Evolutionary conservation across 1,139 yeast genomes (phyloP).

Genomic region (Protomyces inouyei): DNA sequence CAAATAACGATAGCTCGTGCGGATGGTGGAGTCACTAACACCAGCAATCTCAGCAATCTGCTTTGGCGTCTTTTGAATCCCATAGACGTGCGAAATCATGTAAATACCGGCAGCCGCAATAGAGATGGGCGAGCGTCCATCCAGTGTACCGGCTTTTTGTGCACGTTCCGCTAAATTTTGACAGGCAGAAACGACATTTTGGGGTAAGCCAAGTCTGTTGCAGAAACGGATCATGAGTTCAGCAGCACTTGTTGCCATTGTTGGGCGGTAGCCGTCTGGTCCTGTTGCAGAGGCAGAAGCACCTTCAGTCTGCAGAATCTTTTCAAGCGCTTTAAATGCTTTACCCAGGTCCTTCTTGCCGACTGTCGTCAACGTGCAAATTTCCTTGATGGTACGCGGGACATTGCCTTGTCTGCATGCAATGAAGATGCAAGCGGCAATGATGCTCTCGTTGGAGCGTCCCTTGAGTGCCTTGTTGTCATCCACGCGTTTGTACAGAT

Average conservation of each 20-base stretch:
- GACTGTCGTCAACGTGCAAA: slow-evolving; percentile 90
- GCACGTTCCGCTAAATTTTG: slow-evolving; percentile 86
- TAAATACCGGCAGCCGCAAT: slow-evolving; percentile 97
- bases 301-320: slow-evolving; percentile 28
- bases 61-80: slow-evolving; percentile 58
- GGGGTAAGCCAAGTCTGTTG: slow-evolving; percentile 81
- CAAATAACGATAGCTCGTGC: slow-evolving; percentile 81
- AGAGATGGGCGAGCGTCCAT: slow-evolving; percentile 95
- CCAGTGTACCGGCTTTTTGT: slow-evolving; percentile 86
- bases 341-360: slow-evolving; percentile 88
- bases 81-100: slow-evolving; percentile 81
- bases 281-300: slow-evolving; percentile 23
- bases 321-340: slow-evolving; percentile 42
- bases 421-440: slow-evolving; percentile 93
- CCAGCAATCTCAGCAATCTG: slow-evolving; percentile 93
- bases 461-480: slow-evolving; percentile 86
- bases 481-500: slow-evolving; percentile 84
- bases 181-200: slow-evolving; percentile 86
- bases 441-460: slow-evolving; percentile 84
- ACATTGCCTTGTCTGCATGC: slow-evolving; percentile 95
- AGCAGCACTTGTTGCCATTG: slow-evolving; percentile 65
- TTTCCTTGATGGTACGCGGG: slow-evolving; percentile 92
- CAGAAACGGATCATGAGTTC: slow-evolving; percentile 94
- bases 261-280: slow-evolving; percentile 26
- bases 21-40: slow-evolving; percentile 95